Percentiles rank a stretch among this genome's conserved stretches.
Conservation (phyloP, 2,329 filamentous ascomycete genomes). For the Dendrostoma leiphaemia region DNA sequence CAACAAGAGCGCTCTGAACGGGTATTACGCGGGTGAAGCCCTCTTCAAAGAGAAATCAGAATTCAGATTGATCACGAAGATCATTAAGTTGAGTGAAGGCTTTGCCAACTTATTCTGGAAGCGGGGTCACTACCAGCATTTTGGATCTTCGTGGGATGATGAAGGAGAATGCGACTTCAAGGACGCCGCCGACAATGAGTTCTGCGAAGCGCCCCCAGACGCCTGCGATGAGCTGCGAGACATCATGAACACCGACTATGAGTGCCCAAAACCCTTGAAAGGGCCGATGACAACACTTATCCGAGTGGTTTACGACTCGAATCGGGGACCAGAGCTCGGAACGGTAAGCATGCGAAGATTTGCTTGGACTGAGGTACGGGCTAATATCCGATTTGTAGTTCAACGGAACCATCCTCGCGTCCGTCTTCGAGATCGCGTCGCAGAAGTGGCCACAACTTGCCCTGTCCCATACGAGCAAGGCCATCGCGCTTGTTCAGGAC, state of each 20-base stretch:
- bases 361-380: too few relatives aligned
- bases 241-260: constrained; percentile 27
- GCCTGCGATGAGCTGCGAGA: constrained; percentile 24
- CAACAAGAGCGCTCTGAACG: constrained; percentile 32
- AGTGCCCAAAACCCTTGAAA: constrained; percentile 10
- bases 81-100: constrained; percentile 35
- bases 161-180: constrained; percentile 22
- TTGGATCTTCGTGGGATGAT: constrained; percentile 16
- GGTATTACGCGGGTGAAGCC: constrained; percentile 30
- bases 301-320: constrained; percentile 36
- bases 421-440: neutral
- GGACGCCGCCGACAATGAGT: neutral
- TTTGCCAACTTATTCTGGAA: constrained; percentile 30
- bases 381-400: too few relatives aligned
- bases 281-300: constrained; percentile 45
- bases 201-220: neutral
- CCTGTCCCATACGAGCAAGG: neutral
- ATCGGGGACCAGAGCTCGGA: constrained; percentile 54
- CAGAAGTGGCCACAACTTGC: neutral
- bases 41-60: constrained; percentile 27
- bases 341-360: constrained; percentile 41
- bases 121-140: constrained; percentile 28
- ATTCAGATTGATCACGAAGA: constrained; percentile 36
- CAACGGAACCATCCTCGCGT: neutral
- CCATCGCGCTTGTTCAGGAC: neutral